These are phyloP conservation scores for Arxiozyma bovina DNA, from an alignment of 1,139 yeast species.

Conservation along the genomic window DNA sequence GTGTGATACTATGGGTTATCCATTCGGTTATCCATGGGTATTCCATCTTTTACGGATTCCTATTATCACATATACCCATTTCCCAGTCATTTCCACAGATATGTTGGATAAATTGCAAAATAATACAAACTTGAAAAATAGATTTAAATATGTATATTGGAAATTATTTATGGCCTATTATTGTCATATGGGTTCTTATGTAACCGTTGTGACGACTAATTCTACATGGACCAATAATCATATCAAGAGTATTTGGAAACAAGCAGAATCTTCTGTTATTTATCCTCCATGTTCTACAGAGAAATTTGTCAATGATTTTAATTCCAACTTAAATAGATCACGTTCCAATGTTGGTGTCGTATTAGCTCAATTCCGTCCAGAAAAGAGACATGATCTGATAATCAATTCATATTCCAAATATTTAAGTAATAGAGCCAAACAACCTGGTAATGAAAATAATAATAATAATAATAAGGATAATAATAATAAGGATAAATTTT, in stretches of 20 bases:
- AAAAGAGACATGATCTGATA: conserved; percentile 76
- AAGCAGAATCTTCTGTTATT: conserved; percentile 36
- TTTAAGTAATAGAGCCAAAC: conserved; percentile 9
- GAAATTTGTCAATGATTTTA: conserved; percentile 29
- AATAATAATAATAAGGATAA: conserved; percentile 11
- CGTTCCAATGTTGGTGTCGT: conserved; percentile 48
- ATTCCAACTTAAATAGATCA: background rate
- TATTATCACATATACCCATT: conserved; percentile 80
- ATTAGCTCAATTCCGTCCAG: conserved; percentile 92
- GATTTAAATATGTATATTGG: conserved; percentile 65
- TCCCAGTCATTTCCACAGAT: conserved; percentile 82
- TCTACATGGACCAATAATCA: conserved; percentile 90
- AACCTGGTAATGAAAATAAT: conserved; percentile 5
- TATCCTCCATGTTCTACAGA: conserved; percentile 88
- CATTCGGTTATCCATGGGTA: conserved; percentile 69
- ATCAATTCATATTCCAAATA: conserved; percentile 55
- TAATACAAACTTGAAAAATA: conserved; percentile 22
- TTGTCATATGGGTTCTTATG: conserved; percentile 55
- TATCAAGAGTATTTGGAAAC: conserved; percentile 52
- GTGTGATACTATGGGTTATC: conserved; percentile 91
- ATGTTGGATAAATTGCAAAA: conserved; percentile 59
- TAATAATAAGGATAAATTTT: conserved; percentile 26
- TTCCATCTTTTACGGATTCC: conserved; percentile 55
- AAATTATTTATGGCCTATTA: conserved; percentile 51
- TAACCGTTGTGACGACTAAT: conserved; percentile 63